Base-by-base conservation (phyloP, 768 basidiomycete genomes). In the Mycena vitilis region DNA sequence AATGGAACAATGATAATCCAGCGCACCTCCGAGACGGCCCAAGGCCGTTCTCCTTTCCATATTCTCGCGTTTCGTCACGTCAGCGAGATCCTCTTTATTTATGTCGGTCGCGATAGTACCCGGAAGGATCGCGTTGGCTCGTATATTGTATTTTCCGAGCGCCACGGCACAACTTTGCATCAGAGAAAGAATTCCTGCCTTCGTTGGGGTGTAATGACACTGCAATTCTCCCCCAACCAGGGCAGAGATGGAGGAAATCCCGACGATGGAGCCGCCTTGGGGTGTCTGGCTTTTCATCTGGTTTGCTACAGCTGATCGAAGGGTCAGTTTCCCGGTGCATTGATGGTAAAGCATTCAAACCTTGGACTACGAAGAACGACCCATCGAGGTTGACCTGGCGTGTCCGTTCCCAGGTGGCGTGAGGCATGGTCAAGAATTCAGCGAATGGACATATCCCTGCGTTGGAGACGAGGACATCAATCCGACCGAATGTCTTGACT, bases 131-230 rank as follows among this genome's bases (percentile, higher is more conserved):
- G 89, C 88, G 73, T 91, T 90, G 47, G 88, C 91, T 44, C 92
- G 85, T 70, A 94, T 94, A 56, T 87, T 87, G 76, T 91, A 87
- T 69, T 91, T 89, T n/a, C 91, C 91, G 30, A 93, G 81, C 5
- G 92, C 91, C 49, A 92, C 87, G 5, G 92, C 91, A 72, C 89
- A 91, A 68, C 89, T 90, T 77, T 93, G 91, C 92, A 93, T 94
- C 70, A 94, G 78, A 36, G 89, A 90, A 51, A 91, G 85, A 59
- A 94, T 88, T 1, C 90, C 91, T 2, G 93, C 93, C 75, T 94
- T 93, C 6, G 93, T 93, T 6, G 92, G 91, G 4, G 90, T 92
- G 73, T 93, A 94, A 74, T 93, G 91, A 59, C 88, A 88, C 79
- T 93, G 92, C 63, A 87, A 80, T 70, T 86, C 91, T 18, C 92